phyloP scores from a whole-genome alignment of 352 stramenopile species.

The Phytopythium cucurbitacearum region DNA sequence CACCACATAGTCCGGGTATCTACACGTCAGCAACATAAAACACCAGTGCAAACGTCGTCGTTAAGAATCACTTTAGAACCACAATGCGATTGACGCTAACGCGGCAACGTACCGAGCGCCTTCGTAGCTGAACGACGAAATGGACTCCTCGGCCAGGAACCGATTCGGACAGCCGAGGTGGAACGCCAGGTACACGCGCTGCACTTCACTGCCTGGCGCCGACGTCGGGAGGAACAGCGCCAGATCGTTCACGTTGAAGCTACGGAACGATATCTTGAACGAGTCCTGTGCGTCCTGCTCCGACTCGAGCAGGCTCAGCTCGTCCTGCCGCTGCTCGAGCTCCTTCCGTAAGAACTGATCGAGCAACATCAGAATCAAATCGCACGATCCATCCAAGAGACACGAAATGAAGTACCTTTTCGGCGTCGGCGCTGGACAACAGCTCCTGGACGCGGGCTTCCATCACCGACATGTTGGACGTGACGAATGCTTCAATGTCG shows the following conservation, averaged over 20 bases:
- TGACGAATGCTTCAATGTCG: constrained; percentile 37
- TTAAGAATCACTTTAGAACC: background rate
- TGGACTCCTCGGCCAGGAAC: constrained; percentile 86
- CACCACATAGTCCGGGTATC: constrained; percentile 86
- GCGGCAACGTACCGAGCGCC: constrained; percentile 34
- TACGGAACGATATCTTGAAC: constrained; percentile 87
- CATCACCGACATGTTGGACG: constrained; percentile 39
- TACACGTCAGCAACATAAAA: constrained; percentile 10
- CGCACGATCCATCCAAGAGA: background rate
- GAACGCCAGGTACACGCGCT: constrained; percentile 85
- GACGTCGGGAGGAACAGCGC: constrained; percentile 84
- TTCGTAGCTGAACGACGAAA: constrained; percentile 82
- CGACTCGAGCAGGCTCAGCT: constrained; percentile 56
- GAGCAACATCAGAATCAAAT: constrained; percentile 1
- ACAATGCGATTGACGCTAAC: background rate
- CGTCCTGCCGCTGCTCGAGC: constrained; percentile 49
- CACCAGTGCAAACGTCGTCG: background rate
- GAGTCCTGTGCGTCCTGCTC: constrained; percentile 54
- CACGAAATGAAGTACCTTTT: constrained; percentile 25
- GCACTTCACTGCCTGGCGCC: constrained; percentile 60
- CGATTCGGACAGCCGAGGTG: constrained; percentile 82
- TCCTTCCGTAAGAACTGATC: constrained; percentile 27
- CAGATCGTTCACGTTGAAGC: constrained; percentile 78
- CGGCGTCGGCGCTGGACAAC: constrained; percentile 48
- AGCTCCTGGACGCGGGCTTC: constrained; percentile 57